Percentiles rank a stretch among this genome's conserved stretches.
Evolutionary conservation across 1,139 yeast genomes (phyloP).

Genomic region (Pneumocystis canis): DNA sequence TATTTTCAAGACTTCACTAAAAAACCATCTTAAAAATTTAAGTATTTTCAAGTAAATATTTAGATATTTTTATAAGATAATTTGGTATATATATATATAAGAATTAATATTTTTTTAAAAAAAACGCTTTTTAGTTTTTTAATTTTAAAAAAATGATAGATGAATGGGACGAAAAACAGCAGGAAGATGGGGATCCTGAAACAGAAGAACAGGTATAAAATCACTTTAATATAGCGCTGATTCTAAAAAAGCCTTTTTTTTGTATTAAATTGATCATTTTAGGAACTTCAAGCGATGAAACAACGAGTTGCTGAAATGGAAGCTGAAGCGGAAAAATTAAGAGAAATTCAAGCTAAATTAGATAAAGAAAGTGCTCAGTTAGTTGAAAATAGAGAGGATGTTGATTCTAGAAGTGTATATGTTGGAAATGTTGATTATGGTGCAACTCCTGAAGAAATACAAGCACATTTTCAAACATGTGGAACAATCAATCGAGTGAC

Average conservation of each 20-base stretch:
- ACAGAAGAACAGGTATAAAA: neutral
- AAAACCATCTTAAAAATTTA: neutral
- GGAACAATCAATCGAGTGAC: slow-evolving; percentile 79
- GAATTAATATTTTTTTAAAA: neutral
- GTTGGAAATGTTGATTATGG: slow-evolving; percentile 80
- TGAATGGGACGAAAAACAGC: neutral
- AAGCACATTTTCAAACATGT: slow-evolving; percentile 56
- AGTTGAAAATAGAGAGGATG: slow-evolving; percentile 38
- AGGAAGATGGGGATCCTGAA: neutral
- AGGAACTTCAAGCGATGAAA: slow-evolving; percentile 20
- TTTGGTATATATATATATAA: neutral
- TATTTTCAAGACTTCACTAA: neutral
- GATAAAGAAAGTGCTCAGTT: slow-evolving; percentile 32
- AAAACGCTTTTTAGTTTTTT: neutral
- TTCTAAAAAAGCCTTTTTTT: no score
- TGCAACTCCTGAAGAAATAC: slow-evolving; percentile 66
- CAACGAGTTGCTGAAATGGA: slow-evolving; percentile 32
- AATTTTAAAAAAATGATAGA: neutral
- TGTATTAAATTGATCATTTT: neutral
- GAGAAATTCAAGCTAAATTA: slow-evolving; percentile 39
- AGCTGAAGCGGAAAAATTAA: slow-evolving; percentile 39
- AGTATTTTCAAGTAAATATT: neutral
- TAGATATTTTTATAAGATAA: neutral
- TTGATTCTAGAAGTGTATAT: slow-evolving; percentile 68
- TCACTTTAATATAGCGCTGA: no score